Base-by-base conservation (phyloP, 2,329 filamentous ascomycete species). In the Colletotrichum magnum region DNA sequence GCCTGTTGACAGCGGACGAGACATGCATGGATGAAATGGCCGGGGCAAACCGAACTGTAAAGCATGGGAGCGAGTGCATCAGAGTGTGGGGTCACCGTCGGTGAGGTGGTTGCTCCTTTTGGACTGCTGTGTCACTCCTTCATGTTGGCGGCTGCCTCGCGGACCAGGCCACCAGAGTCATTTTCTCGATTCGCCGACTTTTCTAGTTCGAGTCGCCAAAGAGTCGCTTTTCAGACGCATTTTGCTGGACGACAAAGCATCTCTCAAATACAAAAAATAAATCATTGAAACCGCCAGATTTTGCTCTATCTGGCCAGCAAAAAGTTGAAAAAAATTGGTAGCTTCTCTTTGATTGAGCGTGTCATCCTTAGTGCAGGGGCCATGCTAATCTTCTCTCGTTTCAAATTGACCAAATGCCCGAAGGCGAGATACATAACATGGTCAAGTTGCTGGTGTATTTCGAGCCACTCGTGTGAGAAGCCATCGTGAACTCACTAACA, bases 301-400 rank as follows among this genome's bases (percentile, higher is more conserved):
- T 4, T 24, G 21, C 21, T 24, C 21, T 24, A 24, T 24, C 21
- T 24, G 21, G 21, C 21, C 21, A 24, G 21, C 21, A 21, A 13
- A 28, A n/a, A 2, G 5, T 7, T 26, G 41, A 59, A 53, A 59
- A 59, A 47, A 50, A 64, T 18, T 12, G n/a, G 18, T n/a, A 15
- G 24, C n/a, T 28, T 13, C 5, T 26, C 15, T n/a, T 2, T 15
- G 2, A 6, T n/a, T 6, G 9, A 39, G 18, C 21, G 10, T 54
- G 12, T 54, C 13, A 16, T 54, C 24, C n/a, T 18, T 16, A 28
- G 24, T 16, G 39, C 12, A 73, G 69, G 69, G 72, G 74, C 41
- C 41, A 43, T 43, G 41, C 41, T 73, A 92, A 59, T 69, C 61
- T 65, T 59, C 61, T 59, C 66, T 74, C 70, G 72, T 74, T 75